phyloP scores from a whole-genome alignment of 2,329 filamentous ascomycete genomes.

The Shiraia bambusicola region DNA sequence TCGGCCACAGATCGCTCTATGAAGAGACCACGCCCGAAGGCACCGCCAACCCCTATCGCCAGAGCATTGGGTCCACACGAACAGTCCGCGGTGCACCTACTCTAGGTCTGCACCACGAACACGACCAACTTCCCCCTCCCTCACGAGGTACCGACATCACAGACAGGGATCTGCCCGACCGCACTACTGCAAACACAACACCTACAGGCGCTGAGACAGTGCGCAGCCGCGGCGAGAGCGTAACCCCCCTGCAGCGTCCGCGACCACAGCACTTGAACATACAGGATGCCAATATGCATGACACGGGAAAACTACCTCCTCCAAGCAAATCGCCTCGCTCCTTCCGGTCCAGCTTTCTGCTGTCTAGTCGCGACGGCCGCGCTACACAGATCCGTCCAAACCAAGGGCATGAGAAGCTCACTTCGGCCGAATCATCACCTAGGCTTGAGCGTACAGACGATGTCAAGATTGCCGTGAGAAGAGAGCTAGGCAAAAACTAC shows the following conservation, averaged over 20 bases:
- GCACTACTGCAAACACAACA: constrained; percentile 72
- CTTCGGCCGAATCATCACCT: constrained; percentile 76
- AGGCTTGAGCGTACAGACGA: constrained; percentile 54
- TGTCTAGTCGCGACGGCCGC: constrained; percentile 59
- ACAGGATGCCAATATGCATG: constrained; percentile 59
- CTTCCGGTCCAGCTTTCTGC: constrained; percentile 73
- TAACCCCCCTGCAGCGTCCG: constrained; percentile 69
- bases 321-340: constrained; percentile 73
- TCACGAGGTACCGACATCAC: constrained; percentile 82
- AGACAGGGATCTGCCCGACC: constrained; percentile 70
- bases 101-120: constrained; percentile 40
- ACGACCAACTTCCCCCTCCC: constrained; percentile 52
- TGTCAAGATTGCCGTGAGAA: constrained; percentile 41
- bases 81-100: constrained; percentile 31
- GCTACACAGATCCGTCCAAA: constrained; percentile 49
- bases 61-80: constrained; percentile 42
- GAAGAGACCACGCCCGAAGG: constrained; percentile 33
- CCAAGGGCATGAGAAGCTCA: constrained; percentile 76
- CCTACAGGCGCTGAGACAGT: constrained; percentile 62
- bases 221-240: constrained; percentile 72
- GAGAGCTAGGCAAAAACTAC: constrained; percentile 69
- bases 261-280: constrained; percentile 60
- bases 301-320: constrained; percentile 56
- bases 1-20: constrained; percentile 38
- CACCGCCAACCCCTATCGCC: constrained; percentile 39